Evolutionary conservation across 2,329 filamentous ascomycete genomes (phyloP), one percentile per base, ranked within the genome.

Genomic region (Blumeria graminis): DNA sequence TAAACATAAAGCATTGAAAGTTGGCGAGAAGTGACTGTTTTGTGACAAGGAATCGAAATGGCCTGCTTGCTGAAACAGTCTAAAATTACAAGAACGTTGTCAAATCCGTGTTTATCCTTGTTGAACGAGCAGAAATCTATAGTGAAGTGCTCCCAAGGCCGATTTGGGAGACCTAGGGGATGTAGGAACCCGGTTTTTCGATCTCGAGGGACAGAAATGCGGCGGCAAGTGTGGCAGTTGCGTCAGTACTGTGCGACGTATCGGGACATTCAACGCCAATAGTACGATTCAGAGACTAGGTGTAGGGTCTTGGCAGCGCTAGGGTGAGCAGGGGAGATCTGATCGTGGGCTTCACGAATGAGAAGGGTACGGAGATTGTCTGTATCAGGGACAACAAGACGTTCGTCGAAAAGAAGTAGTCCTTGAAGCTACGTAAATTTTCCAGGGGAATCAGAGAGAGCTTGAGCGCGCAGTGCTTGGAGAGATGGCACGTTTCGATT

Each of bases 121-220:
- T 28, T 28, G 22, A 28, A 28, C 22, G 22, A 28, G 22, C 22
- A 28, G 22, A 41, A 55, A 33, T 57, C 50, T 28, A 57, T 54
- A 55, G 48, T 55, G n/a, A 57, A 22, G 33, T 57, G 50, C 46
- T 54, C 13, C 48, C 38, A 57, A 14, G 56, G 56, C 11, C 50
- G 3, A 7, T 10, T 28, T 14, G 38, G 56, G 4, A 55, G 14
- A 33, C 35, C 28, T 13, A 57, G 51, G 2, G 50, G 56, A 28
- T 57, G 48, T 3, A 57, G 51, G 13, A 57, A 48, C 11, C 56
- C 56, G 16, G 56, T 48, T 14, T 48, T 57, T n/a, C 35, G 39
- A 22, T 57, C 56, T 2, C 22, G n/a, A 13, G 45, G 45, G 18
- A 18, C 22, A 50, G n/a, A 32, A 18, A 2, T 32, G 13, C 45